Conservation (phyloP, 495 filamentous ascomycete genomes). For the Penicillium parvum region DNA sequence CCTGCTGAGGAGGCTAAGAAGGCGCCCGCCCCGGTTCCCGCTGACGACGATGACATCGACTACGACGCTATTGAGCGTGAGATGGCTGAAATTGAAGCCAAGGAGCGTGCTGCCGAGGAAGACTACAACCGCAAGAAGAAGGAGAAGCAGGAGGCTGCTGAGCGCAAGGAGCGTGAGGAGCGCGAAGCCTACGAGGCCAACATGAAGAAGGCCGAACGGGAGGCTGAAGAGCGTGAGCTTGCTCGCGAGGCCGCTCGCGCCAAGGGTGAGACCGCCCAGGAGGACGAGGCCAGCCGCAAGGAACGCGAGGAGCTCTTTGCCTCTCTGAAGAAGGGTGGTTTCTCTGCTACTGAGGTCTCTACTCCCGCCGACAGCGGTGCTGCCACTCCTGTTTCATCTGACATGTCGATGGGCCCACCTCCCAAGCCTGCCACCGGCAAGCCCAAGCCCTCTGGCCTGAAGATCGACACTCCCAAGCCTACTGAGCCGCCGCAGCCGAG, state of each 20-base stretch:
- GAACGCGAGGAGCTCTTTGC: constrained; percentile 50
- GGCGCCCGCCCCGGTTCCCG: constrained; percentile 15
- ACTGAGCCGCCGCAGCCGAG: constrained; percentile 88
- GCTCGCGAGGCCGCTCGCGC: constrained; percentile 41
- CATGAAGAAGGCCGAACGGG: constrained; percentile 53
- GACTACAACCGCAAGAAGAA: constrained; percentile 58
- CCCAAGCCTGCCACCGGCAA: constrained; percentile 55
- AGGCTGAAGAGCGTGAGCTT: constrained; percentile 54
- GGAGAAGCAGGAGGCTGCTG: constrained; percentile 57
- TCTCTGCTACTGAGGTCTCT: constrained; percentile 43
- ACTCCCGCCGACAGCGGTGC: constrained; percentile 53
- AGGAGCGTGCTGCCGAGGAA: constrained; percentile 56
- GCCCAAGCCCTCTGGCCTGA: constrained; percentile 78
- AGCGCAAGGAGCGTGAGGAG: constrained; percentile 54
- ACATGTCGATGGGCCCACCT: constrained; percentile 51
- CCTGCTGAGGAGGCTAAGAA: constrained; percentile 33
- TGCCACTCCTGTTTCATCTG: constrained; percentile 52
- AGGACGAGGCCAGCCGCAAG: constrained; percentile 35
- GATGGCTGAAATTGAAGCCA: constrained; percentile 52
- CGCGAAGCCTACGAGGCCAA: constrained; percentile 45
- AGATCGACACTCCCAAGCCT: constrained; percentile 74
- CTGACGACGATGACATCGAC: constrained; percentile 50
- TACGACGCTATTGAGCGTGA: constrained; percentile 50
- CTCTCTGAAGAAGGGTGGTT: constrained; percentile 52
- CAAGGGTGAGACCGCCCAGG: constrained; percentile 39